phyloP scores from a whole-genome alignment of 345 rosid genomes.

The Xanthoceras sorbifolium region DNA sequence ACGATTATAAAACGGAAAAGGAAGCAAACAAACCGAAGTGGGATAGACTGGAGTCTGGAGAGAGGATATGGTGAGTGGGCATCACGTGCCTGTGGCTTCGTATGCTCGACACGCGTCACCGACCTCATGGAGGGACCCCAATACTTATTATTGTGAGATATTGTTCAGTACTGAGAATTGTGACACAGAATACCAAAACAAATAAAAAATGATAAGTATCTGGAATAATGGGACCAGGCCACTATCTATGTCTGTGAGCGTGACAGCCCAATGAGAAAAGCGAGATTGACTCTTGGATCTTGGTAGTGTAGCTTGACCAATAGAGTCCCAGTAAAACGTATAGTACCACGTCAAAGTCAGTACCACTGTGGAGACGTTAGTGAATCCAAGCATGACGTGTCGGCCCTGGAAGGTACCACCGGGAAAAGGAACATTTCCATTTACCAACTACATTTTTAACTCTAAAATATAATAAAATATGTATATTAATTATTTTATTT shows the following conservation, averaged over 20 bases:
- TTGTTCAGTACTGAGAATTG: background rate
- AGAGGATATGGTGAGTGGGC: background rate
- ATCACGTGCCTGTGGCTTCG: background rate
- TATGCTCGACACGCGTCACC: constrained; percentile 5
- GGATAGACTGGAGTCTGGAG: background rate
- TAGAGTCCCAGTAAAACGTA: background rate
- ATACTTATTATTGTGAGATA: background rate
- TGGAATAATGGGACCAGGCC: background rate
- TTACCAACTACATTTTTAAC: too few relatives aligned
- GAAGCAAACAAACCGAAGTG: constrained; percentile 13
- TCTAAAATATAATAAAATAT: too few relatives aligned
- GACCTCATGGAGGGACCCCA: background rate
- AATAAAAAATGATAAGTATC: background rate
- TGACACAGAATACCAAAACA: background rate
- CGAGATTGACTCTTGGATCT: background rate
- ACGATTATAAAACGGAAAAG: background rate
- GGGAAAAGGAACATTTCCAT: background rate
- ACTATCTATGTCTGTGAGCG: background rate
- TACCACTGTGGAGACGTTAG: background rate
- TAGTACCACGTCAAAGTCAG: background rate
- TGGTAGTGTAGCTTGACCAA: background rate
- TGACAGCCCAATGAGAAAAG: constrained; percentile 6
- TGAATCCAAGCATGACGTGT: background rate
- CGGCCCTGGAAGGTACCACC: background rate
- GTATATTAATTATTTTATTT: too few relatives aligned